phyloP scores from a whole-genome alignment of 106 monocot genomes.

The Allium sativum region DNA sequence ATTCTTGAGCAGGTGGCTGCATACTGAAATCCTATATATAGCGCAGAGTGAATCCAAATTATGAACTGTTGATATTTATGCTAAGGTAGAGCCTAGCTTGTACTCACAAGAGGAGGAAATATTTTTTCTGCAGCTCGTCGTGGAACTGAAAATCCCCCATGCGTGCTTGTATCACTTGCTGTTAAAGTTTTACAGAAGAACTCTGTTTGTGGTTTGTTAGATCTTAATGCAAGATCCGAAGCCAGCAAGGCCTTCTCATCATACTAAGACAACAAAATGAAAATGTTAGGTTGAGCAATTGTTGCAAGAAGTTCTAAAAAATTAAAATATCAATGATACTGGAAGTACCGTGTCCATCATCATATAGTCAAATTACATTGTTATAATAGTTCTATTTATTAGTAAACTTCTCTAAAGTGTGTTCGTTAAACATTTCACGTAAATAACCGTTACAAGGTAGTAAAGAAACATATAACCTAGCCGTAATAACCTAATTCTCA shows the following conservation, averaged over 20 bases:
- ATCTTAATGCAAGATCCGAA: conserved; percentile 55
- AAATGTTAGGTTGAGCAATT: neutral
- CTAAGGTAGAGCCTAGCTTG: neutral
- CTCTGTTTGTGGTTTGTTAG: conserved; percentile 51
- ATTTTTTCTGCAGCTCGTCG: conserved; percentile 90
- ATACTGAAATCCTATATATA: conserved; percentile 64
- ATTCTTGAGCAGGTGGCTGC: conserved; percentile 91
- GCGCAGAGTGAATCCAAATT: neutral
- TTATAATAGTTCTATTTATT: too few species aligned
- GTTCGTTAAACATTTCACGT: too few species aligned
- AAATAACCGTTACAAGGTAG: too few species aligned
- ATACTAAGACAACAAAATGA: conserved; percentile 20
- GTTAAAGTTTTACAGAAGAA: conserved; percentile 95
- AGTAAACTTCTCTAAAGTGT: too few species aligned
- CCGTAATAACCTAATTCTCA: too few species aligned
- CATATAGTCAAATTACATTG: too few species aligned
- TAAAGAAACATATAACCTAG: too few species aligned
- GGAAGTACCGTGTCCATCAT: too few species aligned
- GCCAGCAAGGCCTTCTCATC: conserved; percentile 66
- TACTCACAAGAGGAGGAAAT: conserved; percentile 76
- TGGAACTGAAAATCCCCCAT: conserved; percentile 94
- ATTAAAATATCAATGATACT: neutral
- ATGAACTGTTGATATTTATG: neutral
- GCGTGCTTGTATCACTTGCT: conserved; percentile 94
- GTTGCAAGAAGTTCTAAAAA: neutral